phyloP scores from a whole-genome alignment of 148 eudicot species.

The Chenopodium suecicum region DNA sequence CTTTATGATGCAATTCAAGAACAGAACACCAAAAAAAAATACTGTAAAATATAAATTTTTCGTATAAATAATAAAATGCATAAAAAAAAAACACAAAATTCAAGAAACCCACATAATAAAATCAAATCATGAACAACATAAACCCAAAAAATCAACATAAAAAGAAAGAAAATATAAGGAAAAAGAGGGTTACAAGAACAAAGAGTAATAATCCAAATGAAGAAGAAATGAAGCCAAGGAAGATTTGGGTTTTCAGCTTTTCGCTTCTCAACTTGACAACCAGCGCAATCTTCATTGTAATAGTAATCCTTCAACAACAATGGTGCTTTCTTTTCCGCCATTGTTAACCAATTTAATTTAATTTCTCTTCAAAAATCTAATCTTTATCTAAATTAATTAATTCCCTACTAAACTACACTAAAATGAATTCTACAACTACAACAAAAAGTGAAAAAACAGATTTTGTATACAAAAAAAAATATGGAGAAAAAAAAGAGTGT shows the following conservation, averaged over 20 bases:
- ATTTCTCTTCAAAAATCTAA: not conserved
- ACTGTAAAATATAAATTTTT: not conserved
- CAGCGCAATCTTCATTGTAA: constrained; percentile 35
- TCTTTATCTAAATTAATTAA: not conserved
- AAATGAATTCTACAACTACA: no score
- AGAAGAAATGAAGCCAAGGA: constrained; percentile 38
- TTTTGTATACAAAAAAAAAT: no score
- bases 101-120: not conserved
- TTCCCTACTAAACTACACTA: no score
- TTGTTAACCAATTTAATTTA: not conserved
- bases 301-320: constrained; percentile 15
- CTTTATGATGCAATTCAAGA: not conserved
- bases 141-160: not conserved
- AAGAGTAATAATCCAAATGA: constrained; percentile 37
- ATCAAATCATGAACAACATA: not conserved
- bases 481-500: no score
- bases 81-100: not conserved
- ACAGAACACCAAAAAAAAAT: not conserved
- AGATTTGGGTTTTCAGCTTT: constrained; percentile 26
- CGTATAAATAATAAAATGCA: not conserved
- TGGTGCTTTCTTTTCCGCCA: constrained; percentile 21
- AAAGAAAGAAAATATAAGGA: not conserved
- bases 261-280: constrained; percentile 36
- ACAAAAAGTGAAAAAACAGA: no score
- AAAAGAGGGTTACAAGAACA: constrained; percentile 22